Base-by-base conservation (phyloP, 768 basidiomycete genomes). In the Pleurotus eryngii region DNA sequence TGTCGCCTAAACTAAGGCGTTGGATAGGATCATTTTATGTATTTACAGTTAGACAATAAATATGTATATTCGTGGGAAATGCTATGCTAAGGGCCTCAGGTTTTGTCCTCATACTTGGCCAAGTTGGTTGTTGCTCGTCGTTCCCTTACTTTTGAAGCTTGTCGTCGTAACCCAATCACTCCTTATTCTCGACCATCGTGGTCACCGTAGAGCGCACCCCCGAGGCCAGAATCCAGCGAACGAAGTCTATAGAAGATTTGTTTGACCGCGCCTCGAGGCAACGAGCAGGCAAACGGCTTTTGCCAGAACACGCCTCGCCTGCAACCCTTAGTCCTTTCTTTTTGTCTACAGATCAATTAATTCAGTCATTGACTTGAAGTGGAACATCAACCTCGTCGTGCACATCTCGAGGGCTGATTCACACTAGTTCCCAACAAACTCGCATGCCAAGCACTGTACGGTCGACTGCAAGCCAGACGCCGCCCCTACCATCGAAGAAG, bases 401-500 rank as follows among this genome's bases (percentile, higher is more conserved):
- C 24, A 17, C 48, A 49, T 7, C 48, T 46, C 42, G 42, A 46
- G 26, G 42, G n/a, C 12, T 15, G 40, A 49, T 49, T 43, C 53
- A 35, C 38, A 55, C 54, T 42, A 45, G 48, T 55, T 39, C n/a
- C 24, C 39, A 35, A 20, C 24, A 7, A 18, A 39, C 46, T 61
- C 60, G 60, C 57, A 61, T 61, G 60, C 57, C 60, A 26, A 56
- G 50, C 35, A 17, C 55, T 45, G 61, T 63, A 37, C 60, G 38
- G 53, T 56, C 61, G 42, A 18, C 56, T 40, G 57, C 47, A 27
- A 59, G 49, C 27, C 59, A 63, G 57, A 60, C 63, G 58, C 43
- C 43, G 57, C 18, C 54, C 39, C 11, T 58, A 46, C 63, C 71
- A 35, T 67, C 73, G 55, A 78, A 73, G 74, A 76, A 75, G 70